Evolutionary conservation across 2,329 filamentous ascomycete genomes (phyloP).

Genomic region (Grosmannia clavigera): DNA sequence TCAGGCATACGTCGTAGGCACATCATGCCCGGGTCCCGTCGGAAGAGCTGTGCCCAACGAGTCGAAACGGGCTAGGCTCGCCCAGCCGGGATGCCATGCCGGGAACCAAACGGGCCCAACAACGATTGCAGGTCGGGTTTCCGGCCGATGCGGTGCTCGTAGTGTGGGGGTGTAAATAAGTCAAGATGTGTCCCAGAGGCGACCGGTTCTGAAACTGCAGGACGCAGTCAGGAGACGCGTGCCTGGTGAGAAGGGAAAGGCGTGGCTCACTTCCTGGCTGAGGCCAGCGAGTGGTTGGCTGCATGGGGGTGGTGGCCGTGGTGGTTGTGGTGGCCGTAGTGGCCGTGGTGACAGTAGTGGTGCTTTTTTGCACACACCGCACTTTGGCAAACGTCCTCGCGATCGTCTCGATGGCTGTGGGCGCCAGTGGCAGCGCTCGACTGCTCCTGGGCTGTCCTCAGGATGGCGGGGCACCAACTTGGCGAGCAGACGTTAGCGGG

Average conservation of each 20-base stretch:
- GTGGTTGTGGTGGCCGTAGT: not conserved
- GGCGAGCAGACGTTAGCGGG: constrained; percentile 4
- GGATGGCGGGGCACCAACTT: not conserved
- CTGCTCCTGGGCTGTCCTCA: not conserved
- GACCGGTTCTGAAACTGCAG: no score
- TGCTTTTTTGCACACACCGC: not conserved
- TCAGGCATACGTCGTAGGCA: no score
- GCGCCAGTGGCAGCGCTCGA: not conserved
- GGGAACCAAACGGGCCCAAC: no score
- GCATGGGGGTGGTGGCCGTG: not conserved
- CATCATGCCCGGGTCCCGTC: no score
- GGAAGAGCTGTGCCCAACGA: no score
- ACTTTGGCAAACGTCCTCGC: not conserved
- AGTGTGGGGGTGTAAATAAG: no score
- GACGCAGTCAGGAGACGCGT: not conserved
- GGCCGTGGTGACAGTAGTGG: not conserved
- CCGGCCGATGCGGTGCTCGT: no score
- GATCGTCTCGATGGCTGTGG: not conserved
- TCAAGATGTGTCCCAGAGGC: no score
- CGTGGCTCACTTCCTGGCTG: not conserved
- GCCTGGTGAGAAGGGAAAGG: not conserved
- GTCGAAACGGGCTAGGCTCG: no score
- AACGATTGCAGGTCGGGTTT: no score
- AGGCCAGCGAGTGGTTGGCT: not conserved
- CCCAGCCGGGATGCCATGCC: no score